phyloP scores from a whole-genome alignment of 2,329 filamentous ascomycete species.

The Claviceps sp. region DNA sequence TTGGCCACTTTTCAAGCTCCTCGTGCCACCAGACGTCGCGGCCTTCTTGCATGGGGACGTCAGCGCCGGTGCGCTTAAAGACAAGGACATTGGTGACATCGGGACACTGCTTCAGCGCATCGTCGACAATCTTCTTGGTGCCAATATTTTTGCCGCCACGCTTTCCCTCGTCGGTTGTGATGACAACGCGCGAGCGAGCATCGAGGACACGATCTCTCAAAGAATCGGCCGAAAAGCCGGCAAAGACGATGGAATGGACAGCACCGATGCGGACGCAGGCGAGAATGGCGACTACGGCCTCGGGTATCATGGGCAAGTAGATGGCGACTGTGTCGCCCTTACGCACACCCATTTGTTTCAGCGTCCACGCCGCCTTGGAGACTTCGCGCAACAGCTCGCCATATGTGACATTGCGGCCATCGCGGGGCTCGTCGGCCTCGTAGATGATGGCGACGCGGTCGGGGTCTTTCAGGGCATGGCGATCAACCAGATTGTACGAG shows the following conservation, averaged over 20 bases:
- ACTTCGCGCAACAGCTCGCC: constrained; percentile 87
- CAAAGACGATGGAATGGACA: constrained; percentile 94
- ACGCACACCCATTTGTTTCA: constrained; percentile 90
- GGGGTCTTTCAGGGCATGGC: constrained; percentile 90
- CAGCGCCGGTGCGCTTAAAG: constrained; percentile 87
- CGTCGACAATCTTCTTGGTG: constrained; percentile 98
- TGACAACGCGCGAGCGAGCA: constrained; percentile 81
- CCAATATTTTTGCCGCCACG: constrained; percentile 93
- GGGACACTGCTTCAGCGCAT: constrained; percentile 91
- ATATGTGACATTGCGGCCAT: constrained; percentile 86
- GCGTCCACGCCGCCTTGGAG: constrained; percentile 69
- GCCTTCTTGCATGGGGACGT: constrained; percentile 79
- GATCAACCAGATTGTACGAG: constrained; percentile 93
- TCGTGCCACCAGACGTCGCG: constrained; percentile 98
- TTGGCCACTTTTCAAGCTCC: constrained; percentile 91
- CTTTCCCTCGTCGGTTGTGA: constrained; percentile 95
- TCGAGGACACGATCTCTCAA: constrained; percentile 90
- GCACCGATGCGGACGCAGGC: constrained; percentile 88
- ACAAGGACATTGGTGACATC: constrained; percentile 76
- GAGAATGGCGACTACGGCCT: constrained; percentile 81
- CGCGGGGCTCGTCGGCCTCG: constrained; percentile 80
- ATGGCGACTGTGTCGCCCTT: constrained; percentile 97
- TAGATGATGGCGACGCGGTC: constrained; percentile 95
- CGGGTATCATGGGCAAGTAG: constrained; percentile 97
- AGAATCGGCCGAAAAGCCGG: constrained; percentile 93